These are phyloP conservation scores for Didymella exigua DNA, from an alignment of 2,329 filamentous ascomycete species.

Conservation along the genomic window DNA sequence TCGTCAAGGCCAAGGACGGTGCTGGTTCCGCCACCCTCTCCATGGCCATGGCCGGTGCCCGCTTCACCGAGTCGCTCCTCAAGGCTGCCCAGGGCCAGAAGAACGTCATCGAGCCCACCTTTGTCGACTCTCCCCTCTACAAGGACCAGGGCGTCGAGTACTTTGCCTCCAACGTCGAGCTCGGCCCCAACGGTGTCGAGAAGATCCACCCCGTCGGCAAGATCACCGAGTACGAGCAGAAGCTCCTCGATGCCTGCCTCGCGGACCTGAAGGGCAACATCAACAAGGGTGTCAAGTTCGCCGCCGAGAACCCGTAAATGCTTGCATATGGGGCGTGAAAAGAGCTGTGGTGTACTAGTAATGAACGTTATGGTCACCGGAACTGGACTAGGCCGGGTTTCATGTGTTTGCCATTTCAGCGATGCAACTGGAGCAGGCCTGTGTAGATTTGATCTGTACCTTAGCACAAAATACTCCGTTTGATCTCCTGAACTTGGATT, in stretches of 20 bases:
- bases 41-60: slow-evolving; percentile 94
- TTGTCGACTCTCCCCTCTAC: slow-evolving; percentile 95
- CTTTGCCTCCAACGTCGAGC: slow-evolving; percentile 94
- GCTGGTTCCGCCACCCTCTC: slow-evolving; percentile 95
- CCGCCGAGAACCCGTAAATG: slow-evolving; percentile 60
- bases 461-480: slow-evolving; percentile 27
- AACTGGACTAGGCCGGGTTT: slow-evolving; percentile 30
- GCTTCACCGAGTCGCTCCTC: slow-evolving; percentile 88
- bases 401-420: slow-evolving; percentile 24
- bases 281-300: slow-evolving; percentile 79
- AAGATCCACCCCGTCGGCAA: slow-evolving; percentile 89
- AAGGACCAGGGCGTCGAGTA: slow-evolving; percentile 98
- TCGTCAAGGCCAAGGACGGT: slow-evolving; percentile 98
- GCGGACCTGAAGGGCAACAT: slow-evolving; percentile 92
- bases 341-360: slow-evolving; percentile 33
- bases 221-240: slow-evolving; percentile 84
- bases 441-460: slow-evolving; percentile 32
- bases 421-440: slow-evolving; percentile 18
- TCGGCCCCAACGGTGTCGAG: slow-evolving; percentile 94
- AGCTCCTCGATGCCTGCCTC: slow-evolving; percentile 84
- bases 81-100: slow-evolving; percentile 92
- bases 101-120: slow-evolving; percentile 93
- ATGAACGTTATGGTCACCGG: slow-evolving; percentile 27
- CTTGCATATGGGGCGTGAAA: neutral
- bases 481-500: slow-evolving; percentile 6